A percentile compares a stretch with the other conserved stretches of the same genome.
Evolutionary conservation across 345 rosid genomes (phyloP).

Genomic region (Excoecaria agallocha): DNA sequence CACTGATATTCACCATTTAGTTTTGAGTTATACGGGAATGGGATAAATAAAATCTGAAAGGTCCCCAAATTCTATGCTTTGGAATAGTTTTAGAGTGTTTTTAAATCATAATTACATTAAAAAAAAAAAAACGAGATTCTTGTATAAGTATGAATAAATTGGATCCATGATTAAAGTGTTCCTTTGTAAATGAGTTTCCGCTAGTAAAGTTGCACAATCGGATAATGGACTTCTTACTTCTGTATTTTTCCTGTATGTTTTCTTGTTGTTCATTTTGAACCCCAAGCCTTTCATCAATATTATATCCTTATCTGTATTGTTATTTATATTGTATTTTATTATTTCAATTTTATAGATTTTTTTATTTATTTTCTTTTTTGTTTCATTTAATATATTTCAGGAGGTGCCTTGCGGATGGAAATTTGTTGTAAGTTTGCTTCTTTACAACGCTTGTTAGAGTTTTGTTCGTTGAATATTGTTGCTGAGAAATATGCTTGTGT

Average conservation of each 20-base stretch:
- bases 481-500: not conserved
- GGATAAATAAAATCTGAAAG: not conserved
- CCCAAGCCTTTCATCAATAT: not conserved
- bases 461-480: not conserved
- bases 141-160: not conserved
- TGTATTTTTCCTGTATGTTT: not conserved
- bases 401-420: slow-evolving; percentile 71
- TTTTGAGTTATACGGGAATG: not conserved
- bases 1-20: not conserved
- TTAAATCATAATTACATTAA: not conserved
- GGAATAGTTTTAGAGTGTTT: not conserved
- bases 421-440: slow-evolving; percentile 65
- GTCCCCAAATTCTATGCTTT: not conserved
- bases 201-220: not conserved
- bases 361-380: slow-evolving; percentile 6
- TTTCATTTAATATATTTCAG: slow-evolving; percentile 38
- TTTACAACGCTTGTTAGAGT: not conserved
- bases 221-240: not conserved
- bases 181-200: not conserved
- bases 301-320: not conserved
- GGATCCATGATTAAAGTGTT: not conserved
- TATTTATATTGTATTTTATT: not conserved
- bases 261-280: not conserved
- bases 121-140: not conserved
- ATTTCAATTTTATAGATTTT: slow-evolving; percentile 21